These are phyloP conservation scores for Fusarium acutatum DNA, from an alignment of 2,329 filamentous ascomycete species.

Conservation along the genomic window DNA sequence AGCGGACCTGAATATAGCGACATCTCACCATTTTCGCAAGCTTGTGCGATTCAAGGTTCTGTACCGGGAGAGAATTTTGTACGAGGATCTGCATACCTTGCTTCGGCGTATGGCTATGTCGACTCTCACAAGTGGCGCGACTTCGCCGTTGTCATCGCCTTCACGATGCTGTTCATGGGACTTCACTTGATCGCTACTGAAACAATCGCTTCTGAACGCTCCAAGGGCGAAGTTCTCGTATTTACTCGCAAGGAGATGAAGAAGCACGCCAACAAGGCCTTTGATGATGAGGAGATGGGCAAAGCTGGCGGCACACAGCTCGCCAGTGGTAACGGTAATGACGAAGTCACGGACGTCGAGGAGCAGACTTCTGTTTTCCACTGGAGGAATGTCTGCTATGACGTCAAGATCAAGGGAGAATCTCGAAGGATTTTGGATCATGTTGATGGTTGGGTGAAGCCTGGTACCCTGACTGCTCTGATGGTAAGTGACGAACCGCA, in stretches of 20 bases:
- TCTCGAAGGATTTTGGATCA: slow-evolving; percentile 71
- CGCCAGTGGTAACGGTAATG: slow-evolving; percentile 65
- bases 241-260: slow-evolving; percentile 36
- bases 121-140: slow-evolving; percentile 36
- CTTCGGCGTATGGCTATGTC: slow-evolving; percentile 18
- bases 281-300: slow-evolving; percentile 6
- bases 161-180: slow-evolving; percentile 32
- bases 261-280: slow-evolving; percentile 60
- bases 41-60: slow-evolving; percentile 17
- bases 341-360: slow-evolving; percentile 24
- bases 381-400: slow-evolving; percentile 76
- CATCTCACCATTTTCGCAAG: slow-evolving; percentile 1
- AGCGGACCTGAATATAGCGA: slow-evolving; percentile 29
- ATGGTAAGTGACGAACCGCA: slow-evolving; percentile 74
- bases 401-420: slow-evolving; percentile 74
- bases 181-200: slow-evolving; percentile 30
- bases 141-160: slow-evolving; percentile 31
- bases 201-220: slow-evolving; percentile 31
- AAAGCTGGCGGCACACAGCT: slow-evolving; percentile 44
- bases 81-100: slow-evolving; percentile 20
- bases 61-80: slow-evolving; percentile 27
- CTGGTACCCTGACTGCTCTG: slow-evolving; percentile 75
- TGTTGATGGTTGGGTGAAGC: slow-evolving; percentile 78
- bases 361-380: slow-evolving; percentile 63
- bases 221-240: slow-evolving; percentile 35